Evolutionary conservation across 805 yeast species (phyloP).

Genomic region (Komagataella mondaviorum): DNA sequence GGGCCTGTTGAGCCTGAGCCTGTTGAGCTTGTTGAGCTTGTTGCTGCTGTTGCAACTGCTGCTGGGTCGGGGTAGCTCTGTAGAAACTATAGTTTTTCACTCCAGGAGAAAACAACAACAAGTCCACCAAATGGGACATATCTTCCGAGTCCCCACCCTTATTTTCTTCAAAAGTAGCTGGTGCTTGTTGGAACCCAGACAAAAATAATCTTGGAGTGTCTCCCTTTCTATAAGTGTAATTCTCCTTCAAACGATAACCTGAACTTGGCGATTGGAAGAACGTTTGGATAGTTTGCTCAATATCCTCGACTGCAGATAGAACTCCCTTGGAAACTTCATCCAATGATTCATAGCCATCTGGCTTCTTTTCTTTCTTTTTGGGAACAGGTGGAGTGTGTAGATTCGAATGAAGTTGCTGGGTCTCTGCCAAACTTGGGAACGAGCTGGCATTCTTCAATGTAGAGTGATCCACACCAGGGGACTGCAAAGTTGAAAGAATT

Average conservation of each 20-base stretch:
- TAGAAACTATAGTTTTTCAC: constrained; percentile 15
- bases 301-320: constrained; percentile 12
- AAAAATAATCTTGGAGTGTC: neutral
- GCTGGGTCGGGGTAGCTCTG: constrained; percentile 1
- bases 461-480: neutral
- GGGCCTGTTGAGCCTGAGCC: constrained; percentile 1
- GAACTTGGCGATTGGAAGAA: constrained; percentile 6
- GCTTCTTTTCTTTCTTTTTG: constrained; percentile 12
- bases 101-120: constrained; percentile 18
- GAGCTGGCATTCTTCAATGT: constrained; percentile 32
- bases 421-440: constrained; percentile 44
- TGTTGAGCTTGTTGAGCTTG: constrained; percentile 5
- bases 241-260: neutral
- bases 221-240: neutral
- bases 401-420: neutral
- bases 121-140: constrained; percentile 15
- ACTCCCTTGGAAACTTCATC: constrained; percentile 11
- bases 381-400: constrained; percentile 4
- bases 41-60: constrained; percentile 4
- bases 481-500: constrained; percentile 6
- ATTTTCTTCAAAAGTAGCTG: neutral
- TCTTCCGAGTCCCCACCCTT: constrained; percentile 7
- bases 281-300: constrained; percentile 11
- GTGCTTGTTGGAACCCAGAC: neutral
- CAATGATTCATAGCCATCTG: constrained; percentile 6